Evolutionary conservation across 345 rosid species (phyloP).

Genomic region (Acer campestre): DNA sequence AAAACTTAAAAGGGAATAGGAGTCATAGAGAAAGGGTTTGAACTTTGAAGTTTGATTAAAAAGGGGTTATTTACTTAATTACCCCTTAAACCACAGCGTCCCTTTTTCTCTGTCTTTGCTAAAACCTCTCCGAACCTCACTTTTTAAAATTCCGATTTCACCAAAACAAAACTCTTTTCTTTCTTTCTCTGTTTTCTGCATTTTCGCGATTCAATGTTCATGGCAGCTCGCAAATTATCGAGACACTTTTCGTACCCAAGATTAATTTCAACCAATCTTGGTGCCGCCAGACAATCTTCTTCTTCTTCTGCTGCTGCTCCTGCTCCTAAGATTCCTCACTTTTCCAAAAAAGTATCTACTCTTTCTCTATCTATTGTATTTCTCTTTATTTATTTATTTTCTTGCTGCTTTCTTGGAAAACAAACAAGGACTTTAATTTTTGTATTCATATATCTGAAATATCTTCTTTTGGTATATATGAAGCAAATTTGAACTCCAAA

Average conservation of each 20-base stretch:
- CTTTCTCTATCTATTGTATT: background rate
- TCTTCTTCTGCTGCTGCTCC: slow-evolving; percentile 21
- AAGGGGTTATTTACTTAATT: too few species aligned
- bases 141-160: background rate
- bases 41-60: too few species aligned
- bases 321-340: slow-evolving; percentile 73
- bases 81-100: background rate
- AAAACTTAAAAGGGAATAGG: too few species aligned
- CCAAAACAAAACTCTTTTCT: background rate
- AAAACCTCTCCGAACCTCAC: background rate
- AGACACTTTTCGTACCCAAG: slow-evolving; percentile 42
- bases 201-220: slow-evolving; percentile 14
- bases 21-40: too few species aligned
- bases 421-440: too few species aligned
- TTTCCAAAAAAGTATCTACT: slow-evolving; percentile 59
- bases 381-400: background rate
- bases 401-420: too few species aligned
- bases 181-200: background rate
- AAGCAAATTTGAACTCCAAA: background rate
- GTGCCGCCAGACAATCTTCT: slow-evolving; percentile 40
- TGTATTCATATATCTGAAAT: too few species aligned
- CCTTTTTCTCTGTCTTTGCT: background rate
- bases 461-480: too few species aligned
- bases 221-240: slow-evolving; percentile 56
- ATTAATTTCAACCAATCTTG: slow-evolving; percentile 37